Conservation (phyloP, 306 rosid genomes). For the Albizia julibrissin region DNA sequence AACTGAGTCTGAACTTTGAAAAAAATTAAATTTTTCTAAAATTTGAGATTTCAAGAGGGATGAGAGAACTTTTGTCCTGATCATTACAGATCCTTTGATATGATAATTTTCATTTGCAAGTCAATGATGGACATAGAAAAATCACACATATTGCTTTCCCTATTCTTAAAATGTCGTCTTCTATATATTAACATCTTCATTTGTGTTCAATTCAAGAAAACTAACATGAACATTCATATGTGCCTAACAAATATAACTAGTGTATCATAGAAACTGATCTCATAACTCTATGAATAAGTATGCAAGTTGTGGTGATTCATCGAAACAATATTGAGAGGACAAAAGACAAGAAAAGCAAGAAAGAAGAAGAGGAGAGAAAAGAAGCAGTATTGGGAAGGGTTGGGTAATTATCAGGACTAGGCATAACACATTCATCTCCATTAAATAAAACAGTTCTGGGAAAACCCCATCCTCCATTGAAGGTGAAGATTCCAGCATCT, state of each 20-base stretch:
- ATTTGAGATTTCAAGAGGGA: background rate
- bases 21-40: too few relatives aligned
- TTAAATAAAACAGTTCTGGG: slow-evolving; percentile 74
- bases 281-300: background rate
- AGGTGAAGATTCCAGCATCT: slow-evolving; percentile 59
- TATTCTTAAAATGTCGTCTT: background rate
- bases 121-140: background rate
- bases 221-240: background rate
- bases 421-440: slow-evolving; percentile 85
- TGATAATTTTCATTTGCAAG: background rate
- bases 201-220: background rate
- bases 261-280: background rate
- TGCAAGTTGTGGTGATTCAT: background rate
- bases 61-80: background rate
- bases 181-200: background rate
- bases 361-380: slow-evolving; percentile 4
- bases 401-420: slow-evolving; percentile 72
- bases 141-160: background rate
- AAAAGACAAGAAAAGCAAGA: slow-evolving; percentile 25
- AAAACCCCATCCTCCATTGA: slow-evolving; percentile 78
- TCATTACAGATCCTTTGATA: background rate
- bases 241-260: background rate
- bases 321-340: slow-evolving; percentile 13
- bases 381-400: slow-evolving; percentile 56
- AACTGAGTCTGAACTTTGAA: background rate